Conservation (phyloP, 106 monocot species). For the Allium fistulosum region DNA sequence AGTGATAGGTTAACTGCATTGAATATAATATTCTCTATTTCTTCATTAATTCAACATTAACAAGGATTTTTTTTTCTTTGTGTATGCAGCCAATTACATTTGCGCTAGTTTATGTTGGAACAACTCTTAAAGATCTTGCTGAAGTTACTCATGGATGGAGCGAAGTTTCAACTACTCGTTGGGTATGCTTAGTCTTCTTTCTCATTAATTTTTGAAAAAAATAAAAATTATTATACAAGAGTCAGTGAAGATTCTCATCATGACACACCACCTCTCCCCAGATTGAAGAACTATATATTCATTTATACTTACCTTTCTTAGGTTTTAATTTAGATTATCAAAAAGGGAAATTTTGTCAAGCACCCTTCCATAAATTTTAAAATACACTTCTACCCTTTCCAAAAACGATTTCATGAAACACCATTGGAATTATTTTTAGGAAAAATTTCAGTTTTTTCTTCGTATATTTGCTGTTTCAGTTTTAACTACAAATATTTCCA, state of each 20-base stretch:
- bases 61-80: not conserved
- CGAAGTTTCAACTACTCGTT: conserved; percentile 75
- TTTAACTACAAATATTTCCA: too few species aligned
- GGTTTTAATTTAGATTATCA: too few species aligned
- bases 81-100: conserved; percentile 77
- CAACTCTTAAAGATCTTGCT: conserved; percentile 92
- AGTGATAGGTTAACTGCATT: not conserved
- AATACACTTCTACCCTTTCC: not conserved
- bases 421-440: too few species aligned
- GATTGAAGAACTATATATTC: not conserved
- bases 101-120: conserved; percentile 85
- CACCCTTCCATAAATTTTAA: too few species aligned
- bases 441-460: too few species aligned
- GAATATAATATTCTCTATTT: not conserved
- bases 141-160: conserved; percentile 98
- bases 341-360: too few species aligned
- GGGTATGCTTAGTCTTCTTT: conserved; percentile 34
- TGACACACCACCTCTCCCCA: not conserved
- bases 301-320: too few species aligned
- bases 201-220: not conserved
- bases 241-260: not conserved
- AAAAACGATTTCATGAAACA: not conserved
- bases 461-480: too few species aligned
- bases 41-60: conserved; percentile 3
- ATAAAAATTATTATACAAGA: not conserved